Conservation (phyloP, 805 yeast genomes). For the Kodamaea fukazawae region DNA sequence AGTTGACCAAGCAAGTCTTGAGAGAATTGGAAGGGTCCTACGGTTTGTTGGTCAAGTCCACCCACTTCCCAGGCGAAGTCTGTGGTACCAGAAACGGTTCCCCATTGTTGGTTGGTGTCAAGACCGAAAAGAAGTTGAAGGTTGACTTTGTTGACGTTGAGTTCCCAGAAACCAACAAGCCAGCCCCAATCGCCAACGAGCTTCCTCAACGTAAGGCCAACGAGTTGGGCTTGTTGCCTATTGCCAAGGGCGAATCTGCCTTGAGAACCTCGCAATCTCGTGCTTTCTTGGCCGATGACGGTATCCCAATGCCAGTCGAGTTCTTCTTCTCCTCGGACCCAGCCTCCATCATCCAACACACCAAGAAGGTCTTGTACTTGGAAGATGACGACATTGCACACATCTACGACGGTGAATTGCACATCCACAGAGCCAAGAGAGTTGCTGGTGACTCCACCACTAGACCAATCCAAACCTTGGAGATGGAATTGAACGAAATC, state of each 20-base stretch:
- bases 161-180: constrained; percentile 69
- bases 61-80: constrained; percentile 92
- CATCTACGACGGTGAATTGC: constrained; percentile 96
- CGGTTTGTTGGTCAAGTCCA: constrained; percentile 88
- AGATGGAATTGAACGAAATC: constrained; percentile 94
- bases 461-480: constrained; percentile 94
- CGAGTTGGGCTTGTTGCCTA: constrained; percentile 45
- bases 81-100: constrained; percentile 98
- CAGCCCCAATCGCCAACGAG: constrained; percentile 14
- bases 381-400: constrained; percentile 99
- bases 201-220: constrained; percentile 10
- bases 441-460: constrained; percentile 82
- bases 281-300: constrained; percentile 93
- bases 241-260: constrained; percentile 51
- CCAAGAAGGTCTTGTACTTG: constrained; percentile 91
- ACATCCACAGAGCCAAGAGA: constrained; percentile 92
- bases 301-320: constrained; percentile 89
- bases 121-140: constrained; percentile 90
- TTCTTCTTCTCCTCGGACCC: constrained; percentile 97
- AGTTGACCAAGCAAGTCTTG: constrained; percentile 87
- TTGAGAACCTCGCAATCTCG: constrained; percentile 91
- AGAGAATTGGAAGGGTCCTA: constrained; percentile 96
- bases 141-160: constrained; percentile 98
- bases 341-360: constrained; percentile 92
- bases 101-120: constrained; percentile 94